Percentiles rank a stretch among this genome's conserved stretches.
phyloP scores from a whole-genome alignment of 257 asterid species.

The Nicotiana undulata region DNA sequence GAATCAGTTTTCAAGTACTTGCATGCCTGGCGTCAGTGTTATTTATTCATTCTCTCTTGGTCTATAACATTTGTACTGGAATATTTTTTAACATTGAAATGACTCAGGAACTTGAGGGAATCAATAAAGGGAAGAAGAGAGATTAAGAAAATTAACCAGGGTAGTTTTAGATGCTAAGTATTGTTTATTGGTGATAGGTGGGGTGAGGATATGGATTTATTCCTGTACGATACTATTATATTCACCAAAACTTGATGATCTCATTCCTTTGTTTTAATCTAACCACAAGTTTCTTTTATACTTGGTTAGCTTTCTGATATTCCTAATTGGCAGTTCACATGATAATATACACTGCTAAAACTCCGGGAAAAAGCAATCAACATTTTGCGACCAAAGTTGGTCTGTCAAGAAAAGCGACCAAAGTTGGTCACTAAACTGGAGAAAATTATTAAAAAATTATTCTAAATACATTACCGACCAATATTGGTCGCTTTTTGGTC shows the following conservation, averaged over 20 bases:
- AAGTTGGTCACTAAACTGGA: too few species aligned
- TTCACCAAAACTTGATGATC: not conserved
- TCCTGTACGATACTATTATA: not conserved
- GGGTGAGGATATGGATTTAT: not conserved
- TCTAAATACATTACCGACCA: too few species aligned
- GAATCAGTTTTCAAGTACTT: conserved; percentile 14
- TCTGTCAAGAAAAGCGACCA: too few species aligned
- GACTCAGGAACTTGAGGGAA: not conserved
- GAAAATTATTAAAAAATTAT: too few species aligned
- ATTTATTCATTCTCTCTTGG: conserved; percentile 14
- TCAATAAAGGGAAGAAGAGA: not conserved
- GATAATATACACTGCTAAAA: too few species aligned
- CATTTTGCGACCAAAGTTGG: too few species aligned
- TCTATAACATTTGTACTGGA: conserved; percentile 4
- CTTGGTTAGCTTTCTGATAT: not conserved
- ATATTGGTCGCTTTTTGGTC: too few species aligned
- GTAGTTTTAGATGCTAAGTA: not conserved
- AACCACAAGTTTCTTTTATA: not conserved
- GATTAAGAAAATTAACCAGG: not conserved
- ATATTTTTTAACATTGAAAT: not conserved
- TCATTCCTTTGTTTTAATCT: not conserved
- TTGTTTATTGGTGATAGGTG: not conserved
- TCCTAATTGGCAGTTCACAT: not conserved
- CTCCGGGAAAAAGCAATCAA: too few species aligned
- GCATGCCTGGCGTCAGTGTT: conserved; percentile 13